These are phyloP conservation scores for Pleomassaria siparia DNA, from an alignment of 2,329 filamentous ascomycete genomes.

Conservation along the genomic window DNA sequence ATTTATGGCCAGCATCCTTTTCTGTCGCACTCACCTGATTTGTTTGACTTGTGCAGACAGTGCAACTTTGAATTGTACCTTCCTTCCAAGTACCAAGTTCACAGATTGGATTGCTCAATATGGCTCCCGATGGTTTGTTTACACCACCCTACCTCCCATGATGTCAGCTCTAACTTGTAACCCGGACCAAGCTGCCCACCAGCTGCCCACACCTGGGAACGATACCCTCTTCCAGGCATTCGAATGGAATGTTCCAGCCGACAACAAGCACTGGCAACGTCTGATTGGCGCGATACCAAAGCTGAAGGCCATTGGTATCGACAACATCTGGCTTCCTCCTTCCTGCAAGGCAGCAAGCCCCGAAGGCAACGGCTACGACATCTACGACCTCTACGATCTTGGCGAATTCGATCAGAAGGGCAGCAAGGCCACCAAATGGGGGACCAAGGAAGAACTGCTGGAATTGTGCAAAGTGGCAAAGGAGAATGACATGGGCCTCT, in stretches of 20 bases:
- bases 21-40: too few relatives aligned
- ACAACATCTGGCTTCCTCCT: constrained; percentile 64
- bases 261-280: constrained; percentile 62
- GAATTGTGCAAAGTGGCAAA: constrained; percentile 55
- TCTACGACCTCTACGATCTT: constrained; percentile 69
- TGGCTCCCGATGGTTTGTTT: too few relatives aligned
- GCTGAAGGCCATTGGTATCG: constrained; percentile 61
- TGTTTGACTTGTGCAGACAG: too few relatives aligned
- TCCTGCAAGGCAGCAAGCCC: constrained; percentile 67
- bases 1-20: too few relatives aligned
- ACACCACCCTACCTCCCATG: background rate
- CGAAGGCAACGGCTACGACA: constrained; percentile 62
- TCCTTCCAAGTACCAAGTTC: too few relatives aligned
- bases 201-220: constrained; percentile 35
- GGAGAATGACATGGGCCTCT: constrained; percentile 57
- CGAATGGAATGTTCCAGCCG: constrained; percentile 70
- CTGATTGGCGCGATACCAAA: constrained; percentile 55
- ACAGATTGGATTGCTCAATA: too few relatives aligned
- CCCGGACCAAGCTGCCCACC: constrained; percentile 20
- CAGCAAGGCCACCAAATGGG: constrained; percentile 66
- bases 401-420: constrained; percentile 76
- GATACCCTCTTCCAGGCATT: constrained; percentile 66
- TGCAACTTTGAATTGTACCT: too few relatives aligned
- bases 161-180: constrained; percentile 15
- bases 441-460: constrained; percentile 61